phyloP scores from a whole-genome alignment of 2,329 filamentous ascomycete genomes.

The Colletotrichum sp. region DNA sequence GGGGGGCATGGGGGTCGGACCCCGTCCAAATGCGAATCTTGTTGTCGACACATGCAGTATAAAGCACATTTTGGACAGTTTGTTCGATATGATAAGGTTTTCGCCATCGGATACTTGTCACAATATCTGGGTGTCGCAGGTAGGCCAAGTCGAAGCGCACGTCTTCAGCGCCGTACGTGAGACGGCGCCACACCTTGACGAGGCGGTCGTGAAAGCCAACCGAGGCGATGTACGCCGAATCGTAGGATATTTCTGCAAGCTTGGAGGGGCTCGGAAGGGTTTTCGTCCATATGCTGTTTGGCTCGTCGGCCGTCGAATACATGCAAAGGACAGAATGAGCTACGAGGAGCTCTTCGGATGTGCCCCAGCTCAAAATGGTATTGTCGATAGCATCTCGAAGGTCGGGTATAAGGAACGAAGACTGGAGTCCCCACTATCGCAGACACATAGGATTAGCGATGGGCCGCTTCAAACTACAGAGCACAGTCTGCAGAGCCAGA shows the following conservation, averaged over 20 bases:
- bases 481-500: not conserved
- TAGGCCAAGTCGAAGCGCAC: slow-evolving; percentile 91
- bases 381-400: slow-evolving; percentile 38
- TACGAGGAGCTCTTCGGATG: slow-evolving; percentile 81
- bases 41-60: slow-evolving; percentile 85
- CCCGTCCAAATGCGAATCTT: slow-evolving; percentile 84
- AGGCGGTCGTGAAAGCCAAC: slow-evolving; percentile 79
- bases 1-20: slow-evolving; percentile 72
- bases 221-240: slow-evolving; percentile 86
- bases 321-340: slow-evolving; percentile 74
- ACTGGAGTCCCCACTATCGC: slow-evolving; percentile 67
- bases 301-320: slow-evolving; percentile 58
- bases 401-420: slow-evolving; percentile 54
- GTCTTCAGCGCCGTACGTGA: slow-evolving; percentile 83
- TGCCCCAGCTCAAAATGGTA: slow-evolving; percentile 79
- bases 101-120: slow-evolving; percentile 89
- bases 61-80: slow-evolving; percentile 83
- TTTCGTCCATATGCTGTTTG: slow-evolving; percentile 74
- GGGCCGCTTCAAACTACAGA: not conserved
- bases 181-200: slow-evolving; percentile 90
- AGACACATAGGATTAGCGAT: not conserved
- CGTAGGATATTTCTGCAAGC: slow-evolving; percentile 81
- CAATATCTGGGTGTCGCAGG: slow-evolving; percentile 78
- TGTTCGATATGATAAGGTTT: slow-evolving; percentile 79
- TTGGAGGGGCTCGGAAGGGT: slow-evolving; percentile 74